These are phyloP conservation scores for Mycena citricolor DNA, from an alignment of 1,284 basidiomycete genomes.

Conservation along the genomic window DNA sequence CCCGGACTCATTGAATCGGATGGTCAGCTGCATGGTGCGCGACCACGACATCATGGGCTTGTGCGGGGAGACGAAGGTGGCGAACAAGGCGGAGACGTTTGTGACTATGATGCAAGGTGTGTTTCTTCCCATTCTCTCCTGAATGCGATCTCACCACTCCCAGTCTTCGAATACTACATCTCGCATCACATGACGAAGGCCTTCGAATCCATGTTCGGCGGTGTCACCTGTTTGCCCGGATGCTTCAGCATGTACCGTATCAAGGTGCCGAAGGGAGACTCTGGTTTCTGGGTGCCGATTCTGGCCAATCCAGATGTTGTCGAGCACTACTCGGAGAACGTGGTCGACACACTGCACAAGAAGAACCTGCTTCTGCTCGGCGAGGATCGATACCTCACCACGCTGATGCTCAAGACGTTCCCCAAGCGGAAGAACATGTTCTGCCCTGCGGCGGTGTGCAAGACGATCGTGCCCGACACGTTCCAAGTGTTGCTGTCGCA, in stretches of 20 bases:
- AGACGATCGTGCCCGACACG: constrained; percentile 96
- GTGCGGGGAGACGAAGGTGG: constrained; percentile 98
- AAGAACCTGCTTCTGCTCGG: constrained; percentile 97
- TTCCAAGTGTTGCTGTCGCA: constrained; percentile 94
- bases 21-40: constrained; percentile 94
- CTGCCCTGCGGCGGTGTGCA: constrained; percentile 97
- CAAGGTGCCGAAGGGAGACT: constrained; percentile 93
- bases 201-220: constrained; percentile 99
- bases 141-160: constrained; percentile 20
- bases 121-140: constrained; percentile 30
- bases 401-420: constrained; percentile 96
- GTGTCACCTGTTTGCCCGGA: constrained; percentile 98
- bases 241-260: constrained; percentile 99
- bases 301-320: constrained; percentile 97
- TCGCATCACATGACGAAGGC: constrained; percentile 99
- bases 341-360: constrained; percentile 98
- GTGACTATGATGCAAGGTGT: constrained; percentile 98
- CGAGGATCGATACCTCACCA: constrained; percentile 98
- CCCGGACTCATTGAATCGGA: constrained; percentile 89
- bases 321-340: constrained; percentile 97
- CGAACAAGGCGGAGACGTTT: constrained; percentile 97
- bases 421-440: constrained; percentile 99
- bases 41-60: constrained; percentile 98
- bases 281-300: constrained; percentile 97
- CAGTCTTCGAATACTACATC: constrained; percentile 99